A percentile compares a stretch with the other conserved stretches of the same genome.
These are phyloP conservation scores for Vanilla planifolia DNA, from an alignment of 106 monocot genomes.

Conservation along the genomic window DNA sequence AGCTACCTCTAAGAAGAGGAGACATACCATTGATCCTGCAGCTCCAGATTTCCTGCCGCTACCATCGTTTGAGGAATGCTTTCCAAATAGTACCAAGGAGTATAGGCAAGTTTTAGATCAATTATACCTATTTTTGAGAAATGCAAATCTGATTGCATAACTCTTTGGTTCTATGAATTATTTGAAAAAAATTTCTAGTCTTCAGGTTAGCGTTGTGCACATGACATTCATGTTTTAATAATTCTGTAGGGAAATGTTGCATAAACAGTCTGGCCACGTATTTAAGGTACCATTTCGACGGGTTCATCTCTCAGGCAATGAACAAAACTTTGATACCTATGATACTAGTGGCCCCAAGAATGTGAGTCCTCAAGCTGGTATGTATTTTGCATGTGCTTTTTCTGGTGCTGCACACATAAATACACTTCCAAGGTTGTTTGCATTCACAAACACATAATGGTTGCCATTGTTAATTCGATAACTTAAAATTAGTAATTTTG, in stretches of 20 bases:
- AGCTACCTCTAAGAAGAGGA: slow-evolving; percentile 41
- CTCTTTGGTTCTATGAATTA: neutral
- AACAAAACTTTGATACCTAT: slow-evolving; percentile 74
- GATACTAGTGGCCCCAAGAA: slow-evolving; percentile 96
- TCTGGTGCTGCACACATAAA: neutral
- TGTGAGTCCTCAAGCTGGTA: slow-evolving; percentile 61
- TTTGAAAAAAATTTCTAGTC: neutral
- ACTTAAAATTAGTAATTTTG: too few relatives aligned
- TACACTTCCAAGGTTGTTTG: too few relatives aligned
- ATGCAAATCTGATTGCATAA: neutral
- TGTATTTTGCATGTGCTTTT: neutral
- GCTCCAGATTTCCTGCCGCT: slow-evolving; percentile 91
- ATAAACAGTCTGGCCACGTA: slow-evolving; percentile 69
- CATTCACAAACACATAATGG: neutral
- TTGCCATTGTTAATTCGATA: too few relatives aligned
- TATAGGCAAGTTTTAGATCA: slow-evolving; percentile 29
- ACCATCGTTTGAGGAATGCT: slow-evolving; percentile 82
- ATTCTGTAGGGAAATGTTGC: slow-evolving; percentile 61
- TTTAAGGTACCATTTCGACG: slow-evolving; percentile 83
- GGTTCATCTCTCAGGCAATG: slow-evolving; percentile 69
- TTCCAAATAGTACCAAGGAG: slow-evolving; percentile 93
- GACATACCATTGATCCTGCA: slow-evolving; percentile 72
- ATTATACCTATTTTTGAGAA: neutral
- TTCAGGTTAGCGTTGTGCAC: neutral
- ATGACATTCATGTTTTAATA: slow-evolving; percentile 7